Percentiles rank a stretch among this genome's conserved stretches.
Conservation (phyloP, 768 basidiomycete species). For the Pleurotus tuber-regium region DNA sequence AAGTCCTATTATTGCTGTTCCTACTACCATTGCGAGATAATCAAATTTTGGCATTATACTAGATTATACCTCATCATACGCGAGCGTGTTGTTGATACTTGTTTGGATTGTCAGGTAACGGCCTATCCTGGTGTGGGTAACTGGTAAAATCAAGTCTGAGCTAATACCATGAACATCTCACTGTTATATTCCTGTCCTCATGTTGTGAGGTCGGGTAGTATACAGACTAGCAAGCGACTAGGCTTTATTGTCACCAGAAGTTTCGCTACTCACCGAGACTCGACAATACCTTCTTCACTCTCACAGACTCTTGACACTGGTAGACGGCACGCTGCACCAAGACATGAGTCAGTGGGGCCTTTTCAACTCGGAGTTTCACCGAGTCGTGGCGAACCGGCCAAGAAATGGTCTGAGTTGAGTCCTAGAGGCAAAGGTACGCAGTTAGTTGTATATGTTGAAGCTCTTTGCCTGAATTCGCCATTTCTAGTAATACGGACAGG, state of each 20-base stretch:
- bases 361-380: constrained; percentile 70
- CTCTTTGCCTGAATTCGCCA: not conserved
- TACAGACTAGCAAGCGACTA: not conserved
- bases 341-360: constrained; percentile 69
- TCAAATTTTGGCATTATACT: not conserved
- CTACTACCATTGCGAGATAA: no score
- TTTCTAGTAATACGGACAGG: constrained; percentile 46
- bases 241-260: constrained; percentile 16
- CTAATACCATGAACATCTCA: constrained; percentile 17
- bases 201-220: not conserved
- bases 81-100: constrained; percentile 8
- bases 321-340: constrained; percentile 34
- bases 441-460: not conserved
- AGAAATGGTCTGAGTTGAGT: constrained; percentile 80
- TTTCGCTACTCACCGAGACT: constrained; percentile 49
- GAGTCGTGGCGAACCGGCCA: constrained; percentile 50
- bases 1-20: no score
- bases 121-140: no score
- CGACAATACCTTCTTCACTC: constrained; percentile 45
- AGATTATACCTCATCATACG: no score
- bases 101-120: not conserved
- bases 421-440: constrained; percentile 70
- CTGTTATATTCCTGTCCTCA: not conserved
- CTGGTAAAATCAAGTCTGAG: not conserved
- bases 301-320: constrained; percentile 65